Percentiles rank a stretch among this genome's conserved stretches.
These are phyloP conservation scores for Metschnikowia dekortorum DNA, from an alignment of 805 yeast species.

Conservation along the genomic window DNA sequence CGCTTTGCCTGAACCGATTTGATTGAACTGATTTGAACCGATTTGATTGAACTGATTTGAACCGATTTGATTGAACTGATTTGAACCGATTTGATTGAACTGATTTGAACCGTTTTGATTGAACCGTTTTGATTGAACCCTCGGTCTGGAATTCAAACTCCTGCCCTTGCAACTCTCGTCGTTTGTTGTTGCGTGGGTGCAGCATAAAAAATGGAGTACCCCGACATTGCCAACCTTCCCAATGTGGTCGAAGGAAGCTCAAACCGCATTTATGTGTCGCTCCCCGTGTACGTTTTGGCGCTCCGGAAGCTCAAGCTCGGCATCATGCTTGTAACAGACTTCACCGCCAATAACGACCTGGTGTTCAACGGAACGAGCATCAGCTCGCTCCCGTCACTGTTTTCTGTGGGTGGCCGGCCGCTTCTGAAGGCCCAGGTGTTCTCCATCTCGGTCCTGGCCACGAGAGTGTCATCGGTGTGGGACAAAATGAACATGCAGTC, in stretches of 20 bases:
- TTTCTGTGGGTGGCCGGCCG: conserved; percentile 1
- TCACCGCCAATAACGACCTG: conserved; percentile 11
- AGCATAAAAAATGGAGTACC: neutral
- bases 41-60: too few relatives aligned
- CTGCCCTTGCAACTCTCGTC: neutral
- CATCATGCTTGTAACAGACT: conserved; percentile 17
- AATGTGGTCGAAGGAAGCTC: neutral
- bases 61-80: too few relatives aligned
- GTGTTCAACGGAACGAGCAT: conserved; percentile 4
- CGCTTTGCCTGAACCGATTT: too few relatives aligned
- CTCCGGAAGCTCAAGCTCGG: conserved; percentile 5
- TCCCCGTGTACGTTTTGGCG: conserved; percentile 16
- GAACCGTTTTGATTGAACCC: too few relatives aligned
- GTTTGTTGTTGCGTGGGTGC: neutral
- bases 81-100: too few relatives aligned
- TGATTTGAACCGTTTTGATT: too few relatives aligned
- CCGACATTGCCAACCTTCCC: neutral
- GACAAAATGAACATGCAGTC: conserved; percentile 2
- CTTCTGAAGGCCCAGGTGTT: conserved; percentile 7
- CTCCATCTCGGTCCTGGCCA: conserved; percentile 7
- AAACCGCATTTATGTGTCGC: neutral
- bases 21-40: too few relatives aligned
- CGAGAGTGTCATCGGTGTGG: conserved; percentile 5
- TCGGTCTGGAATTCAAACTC: neutral
- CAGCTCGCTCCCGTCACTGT: conserved; percentile 4